These are phyloP conservation scores for Pythium grandisporangium DNA, from an alignment of 352 stramenopile genomes.

Conservation along the genomic window DNA sequence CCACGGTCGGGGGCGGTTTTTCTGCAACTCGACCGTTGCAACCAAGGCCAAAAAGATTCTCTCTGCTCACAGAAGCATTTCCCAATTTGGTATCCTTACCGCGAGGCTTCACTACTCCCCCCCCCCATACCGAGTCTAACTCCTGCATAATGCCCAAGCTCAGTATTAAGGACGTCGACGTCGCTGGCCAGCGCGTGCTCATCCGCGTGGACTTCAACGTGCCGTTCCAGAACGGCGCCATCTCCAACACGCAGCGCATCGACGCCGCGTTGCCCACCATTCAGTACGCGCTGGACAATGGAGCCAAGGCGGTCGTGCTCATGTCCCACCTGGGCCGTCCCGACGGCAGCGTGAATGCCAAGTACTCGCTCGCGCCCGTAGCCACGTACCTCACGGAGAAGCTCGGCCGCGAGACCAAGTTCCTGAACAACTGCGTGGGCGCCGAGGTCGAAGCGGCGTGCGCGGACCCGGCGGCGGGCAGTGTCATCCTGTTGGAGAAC, in stretches of 20 bases:
- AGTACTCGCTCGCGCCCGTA: slow-evolving; percentile 95
- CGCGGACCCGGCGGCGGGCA: slow-evolving; percentile 50
- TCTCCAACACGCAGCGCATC: slow-evolving; percentile 99
- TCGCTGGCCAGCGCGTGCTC: slow-evolving; percentile 97
- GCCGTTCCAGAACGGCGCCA: slow-evolving; percentile 92
- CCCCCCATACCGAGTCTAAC: too few species aligned
- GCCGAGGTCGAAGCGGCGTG: slow-evolving; percentile 77
- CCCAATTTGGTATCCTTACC: slow-evolving; percentile 3
- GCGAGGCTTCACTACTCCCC: slow-evolving; percentile 5
- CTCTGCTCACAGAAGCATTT: too few species aligned
- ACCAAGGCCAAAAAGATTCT: too few species aligned
- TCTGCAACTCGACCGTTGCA: slow-evolving; percentile 16
- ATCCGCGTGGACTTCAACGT: slow-evolving; percentile 99
- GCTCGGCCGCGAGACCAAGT: slow-evolving; percentile 88
- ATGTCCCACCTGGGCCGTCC: slow-evolving; percentile 98
- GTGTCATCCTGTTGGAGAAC: slow-evolving; percentile 98
- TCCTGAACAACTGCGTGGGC: slow-evolving; percentile 96
- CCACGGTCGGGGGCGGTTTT: slow-evolving; percentile 4
- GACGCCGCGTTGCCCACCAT: slow-evolving; percentile 94
- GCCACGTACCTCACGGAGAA: slow-evolving; percentile 88
- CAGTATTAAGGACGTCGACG: slow-evolving; percentile 90
- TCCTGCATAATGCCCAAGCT: slow-evolving; percentile 81
- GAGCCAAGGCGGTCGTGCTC: slow-evolving; percentile 96
- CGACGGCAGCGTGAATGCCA: slow-evolving; percentile 89
- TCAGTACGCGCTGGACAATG: slow-evolving; percentile 95